phyloP scores from a whole-genome alignment of 2,329 filamentous ascomycete genomes.

The Xylaria sp. region DNA sequence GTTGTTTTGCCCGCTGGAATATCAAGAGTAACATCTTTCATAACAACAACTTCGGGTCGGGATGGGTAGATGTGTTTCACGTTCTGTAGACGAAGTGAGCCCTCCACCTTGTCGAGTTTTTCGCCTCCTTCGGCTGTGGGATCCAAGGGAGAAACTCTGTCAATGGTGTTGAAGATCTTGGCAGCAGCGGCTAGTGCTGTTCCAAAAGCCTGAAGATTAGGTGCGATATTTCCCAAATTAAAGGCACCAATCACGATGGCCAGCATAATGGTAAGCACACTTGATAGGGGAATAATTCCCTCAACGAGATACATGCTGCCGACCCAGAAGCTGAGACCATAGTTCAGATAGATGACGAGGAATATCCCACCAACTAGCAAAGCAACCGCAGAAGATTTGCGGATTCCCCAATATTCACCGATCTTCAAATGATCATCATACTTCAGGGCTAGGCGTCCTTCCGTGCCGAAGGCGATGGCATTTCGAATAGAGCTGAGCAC shows the following conservation, averaged over 20 bases:
- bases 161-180: conserved; percentile 96
- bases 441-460: conserved; percentile 87
- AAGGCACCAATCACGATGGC: conserved; percentile 94
- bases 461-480: conserved; percentile 90
- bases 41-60: conserved; percentile 87
- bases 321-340: conserved; percentile 89
- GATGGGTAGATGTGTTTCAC: conserved; percentile 96
- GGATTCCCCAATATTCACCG: conserved; percentile 81
- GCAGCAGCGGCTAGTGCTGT: conserved; percentile 83
- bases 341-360: conserved; percentile 85
- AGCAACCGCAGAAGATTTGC: conserved; percentile 76
- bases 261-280: conserved; percentile 87
- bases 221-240: conserved; percentile 86
- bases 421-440: conserved; percentile 80
- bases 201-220: conserved; percentile 87
- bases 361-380: conserved; percentile 88
- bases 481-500: conserved; percentile 95
- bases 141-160: conserved; percentile 86
- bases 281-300: conserved; percentile 72
- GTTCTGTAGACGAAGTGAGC: conserved; percentile 81
- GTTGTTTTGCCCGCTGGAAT: conserved; percentile 93
- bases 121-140: conserved; percentile 76
- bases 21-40: conserved; percentile 81
- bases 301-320: conserved; percentile 79
- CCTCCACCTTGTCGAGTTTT: conserved; percentile 77